Percentiles rank a stretch among this genome's conserved stretches.
Evolutionary conservation across 2,329 filamentous ascomycete genomes (phyloP).

Genomic region (Penicillium sp.): DNA sequence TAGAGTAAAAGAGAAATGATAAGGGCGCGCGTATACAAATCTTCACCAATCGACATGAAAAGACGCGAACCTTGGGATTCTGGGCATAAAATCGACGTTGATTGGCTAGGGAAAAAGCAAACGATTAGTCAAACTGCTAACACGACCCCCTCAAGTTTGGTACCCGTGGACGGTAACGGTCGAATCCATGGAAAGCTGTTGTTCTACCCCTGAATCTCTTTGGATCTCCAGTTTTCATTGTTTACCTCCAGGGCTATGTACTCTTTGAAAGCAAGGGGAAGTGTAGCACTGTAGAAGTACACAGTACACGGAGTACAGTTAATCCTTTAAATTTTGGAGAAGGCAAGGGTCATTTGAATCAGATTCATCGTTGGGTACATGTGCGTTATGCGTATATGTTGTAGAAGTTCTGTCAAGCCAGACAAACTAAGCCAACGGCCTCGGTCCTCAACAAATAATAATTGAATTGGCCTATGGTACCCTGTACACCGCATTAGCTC

Average conservation of each 20-base stretch:
- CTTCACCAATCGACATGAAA: neutral
- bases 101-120: neutral
- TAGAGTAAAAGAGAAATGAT: neutral
- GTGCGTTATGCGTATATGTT: neutral
- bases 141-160: neutral
- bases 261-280: neutral
- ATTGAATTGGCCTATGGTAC: constrained; percentile 9
- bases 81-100: neutral
- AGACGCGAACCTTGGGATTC: neutral
- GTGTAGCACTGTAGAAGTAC: neutral
- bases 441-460: constrained; percentile 1
- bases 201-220: neutral
- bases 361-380: neutral
- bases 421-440: neutral
- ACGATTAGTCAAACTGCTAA: neutral
- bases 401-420: neutral
- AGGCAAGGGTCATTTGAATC: neutral
- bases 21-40: neutral
- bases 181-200: neutral
- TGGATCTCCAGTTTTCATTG: neutral
- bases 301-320: neutral
- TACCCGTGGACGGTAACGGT: neutral
- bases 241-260: neutral
- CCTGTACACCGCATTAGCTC: constrained; percentile 9
- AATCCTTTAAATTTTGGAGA: neutral